phyloP scores from a whole-genome alignment of 2,329 filamentous ascomycete genomes.

The Colletotrichum sp. region DNA sequence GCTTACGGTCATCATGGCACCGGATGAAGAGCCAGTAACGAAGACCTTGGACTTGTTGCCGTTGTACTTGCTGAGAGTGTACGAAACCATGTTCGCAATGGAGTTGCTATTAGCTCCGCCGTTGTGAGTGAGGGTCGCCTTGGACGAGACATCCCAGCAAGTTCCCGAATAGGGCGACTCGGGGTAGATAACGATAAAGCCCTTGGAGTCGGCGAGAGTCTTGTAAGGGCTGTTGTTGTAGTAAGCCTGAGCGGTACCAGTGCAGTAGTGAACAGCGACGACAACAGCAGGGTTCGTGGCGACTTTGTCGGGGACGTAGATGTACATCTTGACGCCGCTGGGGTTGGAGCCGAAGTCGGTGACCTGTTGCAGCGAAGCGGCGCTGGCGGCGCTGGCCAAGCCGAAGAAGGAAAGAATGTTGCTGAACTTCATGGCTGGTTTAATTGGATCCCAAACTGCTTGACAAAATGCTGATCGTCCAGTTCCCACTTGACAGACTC shows the following conservation, averaged over 20 bases:
- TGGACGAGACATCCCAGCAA: slow-evolving; percentile 66
- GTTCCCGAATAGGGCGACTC: slow-evolving; percentile 42
- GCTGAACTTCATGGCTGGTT: slow-evolving; percentile 13
- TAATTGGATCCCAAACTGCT: not conserved
- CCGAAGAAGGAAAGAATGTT: slow-evolving; percentile 12
- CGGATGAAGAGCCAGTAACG: slow-evolving; percentile 41
- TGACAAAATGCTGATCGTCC: not conserved
- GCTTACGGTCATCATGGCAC: slow-evolving; percentile 21
- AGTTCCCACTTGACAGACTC: not conserved
- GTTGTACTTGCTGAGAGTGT: slow-evolving; percentile 49
- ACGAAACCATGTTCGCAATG: slow-evolving; percentile 60
- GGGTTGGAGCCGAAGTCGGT: slow-evolving; percentile 31
- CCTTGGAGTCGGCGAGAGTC: slow-evolving; percentile 54
- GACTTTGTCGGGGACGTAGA: slow-evolving; percentile 34
- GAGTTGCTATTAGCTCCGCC: slow-evolving; percentile 55
- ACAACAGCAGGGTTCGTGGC: slow-evolving; percentile 48
- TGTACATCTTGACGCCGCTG: slow-evolving; percentile 31
- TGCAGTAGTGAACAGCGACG: slow-evolving; percentile 62
- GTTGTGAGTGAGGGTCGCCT: slow-evolving; percentile 50
- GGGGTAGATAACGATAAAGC: slow-evolving; percentile 59
- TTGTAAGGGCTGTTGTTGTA: slow-evolving; percentile 56
- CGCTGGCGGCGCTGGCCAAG: slow-evolving; percentile 22
- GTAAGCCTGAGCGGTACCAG: slow-evolving; percentile 55
- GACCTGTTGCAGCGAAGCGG: slow-evolving; percentile 29
- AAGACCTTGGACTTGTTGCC: slow-evolving; percentile 53